Percentiles rank a stretch among this genome's conserved stretches.
These are phyloP conservation scores for Aspergillus latus DNA, from an alignment of 2,329 filamentous ascomycete species.

Conservation along the genomic window DNA sequence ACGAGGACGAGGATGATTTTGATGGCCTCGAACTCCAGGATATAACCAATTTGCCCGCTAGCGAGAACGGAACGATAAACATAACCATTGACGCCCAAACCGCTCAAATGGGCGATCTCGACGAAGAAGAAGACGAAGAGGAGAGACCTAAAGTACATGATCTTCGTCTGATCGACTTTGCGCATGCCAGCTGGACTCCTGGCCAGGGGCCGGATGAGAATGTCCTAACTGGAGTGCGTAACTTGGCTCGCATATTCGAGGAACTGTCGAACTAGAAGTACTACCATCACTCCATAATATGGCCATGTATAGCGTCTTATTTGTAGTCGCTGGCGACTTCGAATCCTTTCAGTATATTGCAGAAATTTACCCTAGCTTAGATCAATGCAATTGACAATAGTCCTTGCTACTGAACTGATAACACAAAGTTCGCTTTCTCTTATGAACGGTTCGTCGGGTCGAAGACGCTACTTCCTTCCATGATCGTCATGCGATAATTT, in stretches of 20 bases:
- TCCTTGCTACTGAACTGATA: not conserved
- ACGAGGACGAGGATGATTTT: slow-evolving; percentile 26
- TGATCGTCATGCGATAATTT: no score
- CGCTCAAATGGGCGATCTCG: slow-evolving; percentile 48
- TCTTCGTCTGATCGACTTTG: slow-evolving; percentile 94
- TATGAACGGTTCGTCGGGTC: not conserved
- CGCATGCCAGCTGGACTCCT: slow-evolving; percentile 81
- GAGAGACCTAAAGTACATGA: slow-evolving; percentile 67
- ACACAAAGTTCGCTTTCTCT: not conserved
- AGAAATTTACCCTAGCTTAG: slow-evolving; percentile 5
- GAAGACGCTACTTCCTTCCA: no score
- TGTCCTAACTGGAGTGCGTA: slow-evolving; percentile 70
- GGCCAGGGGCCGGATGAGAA: slow-evolving; percentile 87
- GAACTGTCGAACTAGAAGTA: slow-evolving; percentile 51
- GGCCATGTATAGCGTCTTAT: not conserved
- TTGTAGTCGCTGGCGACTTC: slow-evolving; percentile 31
- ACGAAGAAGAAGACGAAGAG: slow-evolving; percentile 57
- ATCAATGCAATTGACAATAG: not conserved
- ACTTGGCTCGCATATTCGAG: slow-evolving; percentile 68
- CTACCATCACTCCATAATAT: slow-evolving; percentile 6
- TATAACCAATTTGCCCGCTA: slow-evolving; percentile 32
- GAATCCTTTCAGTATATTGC: not conserved
- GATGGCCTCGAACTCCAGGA: slow-evolving; percentile 26
- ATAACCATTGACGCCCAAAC: slow-evolving; percentile 37
- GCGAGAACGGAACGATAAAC: slow-evolving; percentile 32